phyloP scores from a whole-genome alignment of 192 early-diverging fungal genomes.

The Podila horticola region DNA sequence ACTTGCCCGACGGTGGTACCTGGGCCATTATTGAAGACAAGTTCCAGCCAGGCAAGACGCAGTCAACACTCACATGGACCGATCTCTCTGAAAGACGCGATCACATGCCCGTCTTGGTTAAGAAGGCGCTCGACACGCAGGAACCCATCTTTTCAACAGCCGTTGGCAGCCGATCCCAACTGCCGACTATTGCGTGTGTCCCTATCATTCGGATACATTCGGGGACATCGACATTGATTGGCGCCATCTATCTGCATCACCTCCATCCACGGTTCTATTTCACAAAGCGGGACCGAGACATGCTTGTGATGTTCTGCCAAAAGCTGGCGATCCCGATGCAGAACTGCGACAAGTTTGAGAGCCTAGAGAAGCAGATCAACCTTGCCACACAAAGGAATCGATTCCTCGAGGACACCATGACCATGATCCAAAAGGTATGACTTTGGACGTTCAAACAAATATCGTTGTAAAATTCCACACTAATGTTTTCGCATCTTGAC shows the following conservation, averaged over 20 bases:
- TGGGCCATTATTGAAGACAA: constrained; percentile 52
- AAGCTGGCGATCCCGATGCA: constrained; percentile 26
- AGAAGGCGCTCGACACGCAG: constrained; percentile 33
- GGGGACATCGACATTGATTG: constrained; percentile 20
- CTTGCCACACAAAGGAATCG: constrained; percentile 32
- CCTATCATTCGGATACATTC: constrained; percentile 26
- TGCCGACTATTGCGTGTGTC: constrained; percentile 48
- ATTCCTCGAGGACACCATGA: constrained; percentile 37
- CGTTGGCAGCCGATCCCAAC: constrained; percentile 42
- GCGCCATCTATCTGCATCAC: constrained; percentile 44
- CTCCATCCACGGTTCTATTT: constrained; percentile 50
- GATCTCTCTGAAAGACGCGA: constrained; percentile 43
- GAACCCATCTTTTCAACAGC: constrained; percentile 47
- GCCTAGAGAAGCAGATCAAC: constrained; percentile 19
- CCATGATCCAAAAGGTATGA: constrained; percentile 42
- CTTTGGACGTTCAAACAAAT: too few species aligned
- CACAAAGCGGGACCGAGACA: constrained; percentile 42
- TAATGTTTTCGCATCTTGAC: neutral
- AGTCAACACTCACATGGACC: constrained; percentile 35
- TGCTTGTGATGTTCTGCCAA: constrained; percentile 45
- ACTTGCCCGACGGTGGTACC: constrained; percentile 19
- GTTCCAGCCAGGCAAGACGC: constrained; percentile 30
- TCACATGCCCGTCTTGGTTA: constrained; percentile 47
- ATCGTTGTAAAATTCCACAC: neutral
- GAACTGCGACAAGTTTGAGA: constrained; percentile 28